These are phyloP conservation scores for Exophiala phaeomuriformis DNA, from an alignment of 2,329 filamentous ascomycete species.

Conservation along the genomic window DNA sequence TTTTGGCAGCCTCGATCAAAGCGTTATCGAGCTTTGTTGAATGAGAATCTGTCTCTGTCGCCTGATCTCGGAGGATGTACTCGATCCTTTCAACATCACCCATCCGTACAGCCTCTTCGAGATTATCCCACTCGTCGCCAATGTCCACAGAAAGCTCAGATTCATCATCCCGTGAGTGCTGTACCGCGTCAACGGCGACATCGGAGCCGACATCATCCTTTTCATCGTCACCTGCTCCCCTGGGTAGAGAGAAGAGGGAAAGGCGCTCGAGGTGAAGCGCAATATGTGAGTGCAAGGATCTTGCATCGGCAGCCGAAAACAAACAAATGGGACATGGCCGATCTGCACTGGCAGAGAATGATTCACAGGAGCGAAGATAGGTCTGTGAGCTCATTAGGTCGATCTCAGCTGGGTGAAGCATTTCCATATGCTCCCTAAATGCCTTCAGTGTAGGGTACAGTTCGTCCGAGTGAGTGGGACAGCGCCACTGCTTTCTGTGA, in stretches of 20 bases:
- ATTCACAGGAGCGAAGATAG: background rate
- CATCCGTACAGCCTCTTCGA: background rate
- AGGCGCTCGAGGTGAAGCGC: constrained; percentile 9
- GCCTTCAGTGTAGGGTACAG: background rate
- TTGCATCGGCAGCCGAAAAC: background rate
- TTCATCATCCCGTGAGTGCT: background rate
- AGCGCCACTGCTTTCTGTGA: constrained; percentile 4
- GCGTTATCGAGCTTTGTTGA: background rate
- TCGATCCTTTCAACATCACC: background rate
- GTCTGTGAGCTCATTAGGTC: background rate
- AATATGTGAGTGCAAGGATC: constrained; percentile 5
- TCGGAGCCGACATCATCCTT: background rate
- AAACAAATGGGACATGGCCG: constrained; percentile 4
- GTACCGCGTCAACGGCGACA: background rate
- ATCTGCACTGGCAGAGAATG: background rate
- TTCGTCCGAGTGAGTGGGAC: constrained; percentile 1
- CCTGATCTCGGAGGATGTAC: background rate
- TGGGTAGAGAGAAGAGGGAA: constrained; percentile 15
- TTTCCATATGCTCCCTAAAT: constrained; percentile 1
- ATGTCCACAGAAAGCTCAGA: background rate
- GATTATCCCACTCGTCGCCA: background rate
- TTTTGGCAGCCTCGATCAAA: background rate
- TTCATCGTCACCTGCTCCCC: constrained; percentile 6
- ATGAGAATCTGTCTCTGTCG: background rate
- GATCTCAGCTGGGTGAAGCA: background rate